Conservation (phyloP, 768 basidiomycete species). For the Trametes villosa region DNA sequence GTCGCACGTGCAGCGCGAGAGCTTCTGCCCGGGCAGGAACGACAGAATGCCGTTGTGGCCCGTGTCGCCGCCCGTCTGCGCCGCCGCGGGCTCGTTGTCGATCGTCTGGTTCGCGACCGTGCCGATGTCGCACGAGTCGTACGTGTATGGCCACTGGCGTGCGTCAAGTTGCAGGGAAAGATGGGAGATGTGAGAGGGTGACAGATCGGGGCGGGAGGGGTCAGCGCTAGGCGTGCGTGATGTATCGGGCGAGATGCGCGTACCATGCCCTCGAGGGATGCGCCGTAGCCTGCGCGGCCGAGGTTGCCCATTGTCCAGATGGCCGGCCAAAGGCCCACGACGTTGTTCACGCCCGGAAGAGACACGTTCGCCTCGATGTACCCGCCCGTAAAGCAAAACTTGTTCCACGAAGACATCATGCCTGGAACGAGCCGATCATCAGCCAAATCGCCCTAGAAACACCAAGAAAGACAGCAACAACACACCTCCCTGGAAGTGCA, state of each 20-base stretch:
- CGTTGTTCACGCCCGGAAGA: slow-evolving; percentile 67
- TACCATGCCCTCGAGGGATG: slow-evolving; percentile 80
- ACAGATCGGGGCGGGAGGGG: slow-evolving; percentile 6
- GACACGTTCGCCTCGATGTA: slow-evolving; percentile 70
- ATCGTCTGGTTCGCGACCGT: slow-evolving; percentile 83
- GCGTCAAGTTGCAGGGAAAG: background rate
- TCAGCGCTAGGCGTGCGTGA: background rate
- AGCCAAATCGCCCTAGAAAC: background rate
- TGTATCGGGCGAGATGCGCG: slow-evolving; percentile 27
- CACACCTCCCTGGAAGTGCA: slow-evolving; percentile 69
- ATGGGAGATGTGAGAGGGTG: background rate
- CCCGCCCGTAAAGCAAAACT: slow-evolving; percentile 94
- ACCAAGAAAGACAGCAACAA: background rate
- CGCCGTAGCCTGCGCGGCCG: slow-evolving; percentile 89
- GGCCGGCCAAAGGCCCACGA: slow-evolving; percentile 76
- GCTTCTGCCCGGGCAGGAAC: slow-evolving; percentile 84
- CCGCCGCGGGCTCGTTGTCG: slow-evolving; percentile 63
- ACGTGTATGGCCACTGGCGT: slow-evolving; percentile 77
- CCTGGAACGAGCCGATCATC: slow-evolving; percentile 14
- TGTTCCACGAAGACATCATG: slow-evolving; percentile 78
- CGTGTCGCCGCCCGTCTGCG: slow-evolving; percentile 63
- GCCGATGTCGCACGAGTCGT: slow-evolving; percentile 92
- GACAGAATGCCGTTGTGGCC: slow-evolving; percentile 61
- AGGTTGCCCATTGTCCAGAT: slow-evolving; percentile 84
- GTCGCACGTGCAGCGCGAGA: slow-evolving; percentile 88